These are phyloP conservation scores for Globisporangium spinosum DNA, from an alignment of 352 stramenopile species.

Conservation along the genomic window DNA sequence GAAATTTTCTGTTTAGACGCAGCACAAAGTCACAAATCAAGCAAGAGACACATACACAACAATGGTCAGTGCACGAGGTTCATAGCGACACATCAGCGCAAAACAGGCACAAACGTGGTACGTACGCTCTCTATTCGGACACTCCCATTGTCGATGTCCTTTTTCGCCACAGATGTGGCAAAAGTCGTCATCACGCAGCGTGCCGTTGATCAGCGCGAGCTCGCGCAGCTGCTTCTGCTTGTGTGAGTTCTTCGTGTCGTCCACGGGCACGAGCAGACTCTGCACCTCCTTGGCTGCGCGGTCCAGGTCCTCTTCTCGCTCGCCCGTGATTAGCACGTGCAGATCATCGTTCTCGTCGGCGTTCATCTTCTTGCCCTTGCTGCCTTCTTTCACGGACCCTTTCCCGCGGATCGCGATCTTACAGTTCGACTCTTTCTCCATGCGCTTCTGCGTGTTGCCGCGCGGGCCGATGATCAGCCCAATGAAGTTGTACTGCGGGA, in stretches of 20 bases:
- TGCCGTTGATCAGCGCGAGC: conserved; percentile 98
- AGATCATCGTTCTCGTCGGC: conserved; percentile 95
- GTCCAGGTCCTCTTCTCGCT: conserved; percentile 86
- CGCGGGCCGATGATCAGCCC: conserved; percentile 98
- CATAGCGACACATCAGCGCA: conserved; percentile 8
- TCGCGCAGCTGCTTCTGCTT: conserved; percentile 98
- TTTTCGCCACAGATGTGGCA: conserved; percentile 98
- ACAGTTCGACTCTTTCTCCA: conserved; percentile 98
- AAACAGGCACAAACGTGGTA: conserved; percentile 14
- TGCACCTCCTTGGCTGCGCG: conserved; percentile 87
- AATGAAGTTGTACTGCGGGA: conserved; percentile 99
- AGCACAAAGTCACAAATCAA: conserved; percentile 25
- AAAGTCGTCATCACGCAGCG: conserved; percentile 96
- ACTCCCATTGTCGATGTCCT: conserved; percentile 97
- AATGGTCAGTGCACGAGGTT: neutral
- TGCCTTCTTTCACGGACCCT: conserved; percentile 96
- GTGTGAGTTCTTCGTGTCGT: conserved; percentile 93
- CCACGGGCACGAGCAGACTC: conserved; percentile 88
- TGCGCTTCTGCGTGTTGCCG: conserved; percentile 98
- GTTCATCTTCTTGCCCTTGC: conserved; percentile 90
- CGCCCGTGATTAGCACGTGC: conserved; percentile 93
- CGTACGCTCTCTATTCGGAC: conserved; percentile 88
- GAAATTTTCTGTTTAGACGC: conserved; percentile 46
- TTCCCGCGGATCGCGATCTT: conserved; percentile 98
- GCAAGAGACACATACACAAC: neutral